Evolutionary conservation across 345 rosid species (phyloP), one percentile per base, ranked within the genome.

Genomic region (Moricandia arvensis): DNA sequence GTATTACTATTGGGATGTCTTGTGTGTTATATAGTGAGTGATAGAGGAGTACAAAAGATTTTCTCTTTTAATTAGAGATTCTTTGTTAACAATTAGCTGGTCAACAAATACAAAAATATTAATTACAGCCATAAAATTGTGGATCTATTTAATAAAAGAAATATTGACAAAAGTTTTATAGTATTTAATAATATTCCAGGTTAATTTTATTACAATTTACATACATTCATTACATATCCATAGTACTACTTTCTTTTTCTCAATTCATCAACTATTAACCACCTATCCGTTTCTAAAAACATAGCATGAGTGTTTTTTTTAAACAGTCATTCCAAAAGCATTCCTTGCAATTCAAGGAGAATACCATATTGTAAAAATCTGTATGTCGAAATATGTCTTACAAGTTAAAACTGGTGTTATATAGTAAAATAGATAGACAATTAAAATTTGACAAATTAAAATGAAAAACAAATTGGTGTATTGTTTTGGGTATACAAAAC

Each of bases 1-100:
- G n/a, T 12, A 17, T 37, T 69, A 16, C 5, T 8, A 27, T 3
- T 24, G 10, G 35, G 41, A 7, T 68, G 62, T 24, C 24, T 11
- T 57, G 26, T 77, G n/a, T 37, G 43, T 9, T 77, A 77, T 64
- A 47, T 47, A 47, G 53, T 47, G 51, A 70, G 61, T 29, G 30
- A 15, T 47, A 38, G 61, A 43, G 9, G 17, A 49, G 7, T 71
- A 9, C 3, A 0, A 38, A 54, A n/a, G 11, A 0, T 33, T 64
- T 24, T 12, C 0, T 55, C 24, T 38, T 63, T 29, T 62, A 49
- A 49, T 30, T 4, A 10, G 29, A 66, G 59, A 51, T 11, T 12
- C 12, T 7, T 27, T 18, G 5, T 7, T 34, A 30, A 16, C 24
- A 5, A 30, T 10, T 27, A 57, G 16, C 34, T 27, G 33, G 35